These are phyloP conservation scores for Pleurotus citrinopileatus DNA, from an alignment of 768 basidiomycete species.

Conservation along the genomic window DNA sequence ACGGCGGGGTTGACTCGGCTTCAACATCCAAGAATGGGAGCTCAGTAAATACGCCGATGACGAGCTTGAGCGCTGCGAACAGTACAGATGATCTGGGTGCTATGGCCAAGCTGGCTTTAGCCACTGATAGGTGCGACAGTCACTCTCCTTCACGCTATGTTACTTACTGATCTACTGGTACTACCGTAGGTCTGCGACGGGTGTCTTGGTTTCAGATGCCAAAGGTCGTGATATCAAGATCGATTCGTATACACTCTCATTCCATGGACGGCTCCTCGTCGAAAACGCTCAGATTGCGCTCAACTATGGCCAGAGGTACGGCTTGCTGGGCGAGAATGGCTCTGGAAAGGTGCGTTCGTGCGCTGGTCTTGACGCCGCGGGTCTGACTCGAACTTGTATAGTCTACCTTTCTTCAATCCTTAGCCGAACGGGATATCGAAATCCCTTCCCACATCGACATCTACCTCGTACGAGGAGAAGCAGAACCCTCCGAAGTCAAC, in stretches of 20 bases:
- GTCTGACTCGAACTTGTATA: conserved; percentile 24
- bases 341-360: conserved; percentile 93
- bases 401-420: conserved; percentile 95
- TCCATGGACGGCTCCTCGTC: conserved; percentile 88
- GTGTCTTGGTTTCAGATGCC: conserved; percentile 88
- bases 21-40: conserved; percentile 61
- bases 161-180: conserved; percentile 16
- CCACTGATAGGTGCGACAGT: conserved; percentile 75
- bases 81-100: conserved; percentile 77
- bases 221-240: conserved; percentile 98
- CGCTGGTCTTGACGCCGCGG: neutral
- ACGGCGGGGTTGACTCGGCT: conserved; percentile 49
- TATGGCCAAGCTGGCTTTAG: conserved; percentile 89
- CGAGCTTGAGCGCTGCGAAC: conserved; percentile 74
- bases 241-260: conserved; percentile 91
- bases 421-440: conserved; percentile 92
- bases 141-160: neutral
- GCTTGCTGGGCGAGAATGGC: conserved; percentile 94
- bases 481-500: conserved; percentile 91
- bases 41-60: conserved; percentile 73
- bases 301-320: conserved; percentile 92
- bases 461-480: conserved; percentile 94
- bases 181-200: conserved; percentile 84
- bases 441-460: conserved; percentile 97
- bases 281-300: conserved; percentile 71